Base-by-base conservation (phyloP, 495 filamentous ascomycete genomes). In the Bombardia bombarda region DNA sequence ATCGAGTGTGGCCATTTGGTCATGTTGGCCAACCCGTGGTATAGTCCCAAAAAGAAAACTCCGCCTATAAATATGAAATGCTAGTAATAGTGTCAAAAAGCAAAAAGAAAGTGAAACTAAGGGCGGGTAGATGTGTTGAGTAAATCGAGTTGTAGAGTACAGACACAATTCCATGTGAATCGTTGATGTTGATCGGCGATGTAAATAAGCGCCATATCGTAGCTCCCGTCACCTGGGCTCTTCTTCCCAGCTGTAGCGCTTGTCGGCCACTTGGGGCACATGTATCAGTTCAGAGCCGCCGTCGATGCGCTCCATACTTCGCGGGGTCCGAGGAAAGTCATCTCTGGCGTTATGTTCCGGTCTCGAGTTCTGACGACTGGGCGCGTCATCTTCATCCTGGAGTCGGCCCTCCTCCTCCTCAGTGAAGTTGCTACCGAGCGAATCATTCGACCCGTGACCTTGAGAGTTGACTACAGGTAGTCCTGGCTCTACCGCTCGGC, bases 171-270 rank as follows among this genome's bases (percentile, higher is more conserved):
- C n/a, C n/a, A n/a, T n/a, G n/a, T n/a, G n/a, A n/a, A n/a, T n/a
- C n/a, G n/a, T n/a, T n/a, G n/a, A n/a, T n/a, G n/a, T n/a, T n/a
- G n/a, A n/a, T n/a, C n/a, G n/a, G n/a, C n/a, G n/a, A n/a, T n/a
- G n/a, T n/a, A n/a, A n/a, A n/a, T n/a, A n/a, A n/a, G n/a, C n/a
- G n/a, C n/a, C n/a, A n/a, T n/a, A n/a, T n/a, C n/a, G n/a, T n/a
- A n/a, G n/a, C n/a, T n/a, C n/a, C n/a, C n/a, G 26, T 28, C 26
- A 13, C 9, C 26, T 28, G 26, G 9, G 26, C 9, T 60, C 56
- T 34, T 67, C 63, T 46, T 77, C 73, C 70, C 70, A 77, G 42
- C 67, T 72, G 42, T 72, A 77, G 34, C 73, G 59, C 42, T 67
- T 66, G 22, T 67, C 69, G 13, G 72, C 70, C 22, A 67, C 58